These are phyloP conservation scores for Hymenoscyphus infarciens DNA, from an alignment of 2,329 filamentous ascomycete genomes.

Conservation along the genomic window DNA sequence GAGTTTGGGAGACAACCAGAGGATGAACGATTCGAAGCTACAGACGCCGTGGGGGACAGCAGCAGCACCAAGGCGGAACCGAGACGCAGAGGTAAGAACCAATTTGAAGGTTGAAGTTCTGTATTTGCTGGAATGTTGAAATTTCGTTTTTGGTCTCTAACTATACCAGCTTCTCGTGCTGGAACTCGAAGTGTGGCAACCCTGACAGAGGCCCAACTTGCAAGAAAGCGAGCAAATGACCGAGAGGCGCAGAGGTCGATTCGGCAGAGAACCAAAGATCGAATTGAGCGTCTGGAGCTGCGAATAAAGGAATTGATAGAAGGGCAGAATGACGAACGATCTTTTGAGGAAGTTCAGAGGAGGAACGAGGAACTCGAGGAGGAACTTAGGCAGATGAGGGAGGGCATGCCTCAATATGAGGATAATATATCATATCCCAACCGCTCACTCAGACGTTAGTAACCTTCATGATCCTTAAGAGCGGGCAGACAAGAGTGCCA, in stretches of 20 bases:
- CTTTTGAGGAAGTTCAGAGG: conserved; percentile 49
- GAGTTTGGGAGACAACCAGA: conserved; percentile 13
- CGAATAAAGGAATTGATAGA: conserved; percentile 68
- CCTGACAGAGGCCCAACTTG: conserved; percentile 80
- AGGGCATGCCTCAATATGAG: conserved; percentile 21
- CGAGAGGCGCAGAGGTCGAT: conserved; percentile 47
- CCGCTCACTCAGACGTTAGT: conserved; percentile 9
- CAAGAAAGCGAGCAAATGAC: conserved; percentile 77
- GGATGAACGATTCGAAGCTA: conserved; percentile 8
- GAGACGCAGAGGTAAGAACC: conserved; percentile 29
- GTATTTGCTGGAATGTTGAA: not conserved
- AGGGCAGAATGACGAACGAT: conserved; percentile 46
- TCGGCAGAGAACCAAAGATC: conserved; percentile 77
- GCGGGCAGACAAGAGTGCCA: not conserved
- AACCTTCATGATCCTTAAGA: conserved; percentile 4
- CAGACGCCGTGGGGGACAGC: conserved; percentile 7
- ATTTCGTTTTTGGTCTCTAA: conserved; percentile 16
- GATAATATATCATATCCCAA: conserved; percentile 14
- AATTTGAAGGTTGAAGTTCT: not conserved
- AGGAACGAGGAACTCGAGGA: conserved; percentile 53
- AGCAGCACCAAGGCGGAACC: conserved; percentile 18
- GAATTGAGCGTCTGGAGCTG: conserved; percentile 74
- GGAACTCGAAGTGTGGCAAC: conserved; percentile 77
- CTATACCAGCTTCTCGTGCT: conserved; percentile 34
- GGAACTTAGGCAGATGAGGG: conserved; percentile 40